Percentiles rank a stretch among this genome's conserved stretches.
These are phyloP conservation scores for Colletotrichum cordylinicola DNA, from an alignment of 2,329 filamentous ascomycete genomes.

Conservation along the genomic window DNA sequence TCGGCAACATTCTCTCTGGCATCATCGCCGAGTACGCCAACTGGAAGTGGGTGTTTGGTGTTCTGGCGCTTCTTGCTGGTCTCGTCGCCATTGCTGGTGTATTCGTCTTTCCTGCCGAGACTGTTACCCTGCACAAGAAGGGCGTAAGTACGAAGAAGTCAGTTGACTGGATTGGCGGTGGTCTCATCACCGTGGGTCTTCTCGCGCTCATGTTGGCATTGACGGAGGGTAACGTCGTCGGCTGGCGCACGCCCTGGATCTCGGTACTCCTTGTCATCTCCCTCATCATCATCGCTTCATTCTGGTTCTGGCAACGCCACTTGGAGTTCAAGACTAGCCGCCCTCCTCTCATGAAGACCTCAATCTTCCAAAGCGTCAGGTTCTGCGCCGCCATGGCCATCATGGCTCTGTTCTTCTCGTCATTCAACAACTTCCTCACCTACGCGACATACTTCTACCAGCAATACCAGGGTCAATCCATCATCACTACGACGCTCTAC, in stretches of 20 bases:
- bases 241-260: constrained; percentile 70
- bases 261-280: constrained; percentile 64
- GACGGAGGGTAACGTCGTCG: constrained; percentile 72
- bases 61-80: constrained; percentile 64
- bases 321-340: constrained; percentile 57
- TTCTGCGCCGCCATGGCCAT: constrained; percentile 70
- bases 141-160: constrained; percentile 43
- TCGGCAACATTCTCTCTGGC: constrained; percentile 70
- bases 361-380: constrained; percentile 62
- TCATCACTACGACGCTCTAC: constrained; percentile 71
- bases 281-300: constrained; percentile 58
- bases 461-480: constrained; percentile 65
- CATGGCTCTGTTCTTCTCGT: constrained; percentile 70
- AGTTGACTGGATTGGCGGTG: constrained; percentile 72
- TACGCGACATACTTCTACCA: constrained; percentile 76
- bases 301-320: constrained; percentile 66
- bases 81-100: constrained; percentile 61
- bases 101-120: constrained; percentile 64
- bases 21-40: constrained; percentile 66
- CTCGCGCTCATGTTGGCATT: constrained; percentile 70
- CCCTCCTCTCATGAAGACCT: constrained; percentile 70
- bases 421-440: constrained; percentile 72
- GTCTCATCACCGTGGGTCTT: constrained; percentile 66
- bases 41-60: constrained; percentile 74
- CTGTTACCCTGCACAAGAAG: constrained; percentile 32